These are phyloP conservation scores for Fusarium sp. DNA, from an alignment of 2,329 filamentous ascomycete species.

Conservation along the genomic window DNA sequence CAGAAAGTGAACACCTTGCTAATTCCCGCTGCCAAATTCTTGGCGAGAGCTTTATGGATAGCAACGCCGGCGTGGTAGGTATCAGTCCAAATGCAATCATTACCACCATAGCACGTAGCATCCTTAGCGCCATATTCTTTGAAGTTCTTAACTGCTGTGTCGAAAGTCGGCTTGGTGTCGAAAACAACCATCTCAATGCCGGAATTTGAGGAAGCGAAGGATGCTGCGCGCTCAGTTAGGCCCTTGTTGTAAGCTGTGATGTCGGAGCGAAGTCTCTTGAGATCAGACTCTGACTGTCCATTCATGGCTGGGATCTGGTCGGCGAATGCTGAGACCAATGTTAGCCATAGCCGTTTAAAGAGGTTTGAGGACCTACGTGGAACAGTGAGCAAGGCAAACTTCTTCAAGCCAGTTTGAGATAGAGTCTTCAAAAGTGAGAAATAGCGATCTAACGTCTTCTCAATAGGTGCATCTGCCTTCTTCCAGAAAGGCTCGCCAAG, in stretches of 20 bases:
- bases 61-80: slow-evolving; percentile 17
- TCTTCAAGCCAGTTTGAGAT: slow-evolving; percentile 5
- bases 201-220: not conserved
- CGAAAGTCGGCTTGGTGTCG: slow-evolving; percentile 17
- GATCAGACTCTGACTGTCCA: slow-evolving; percentile 4
- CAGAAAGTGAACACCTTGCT: not conserved
- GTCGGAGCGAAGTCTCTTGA: slow-evolving; percentile 1
- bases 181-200: not conserved
- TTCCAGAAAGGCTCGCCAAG: slow-evolving; percentile 32
- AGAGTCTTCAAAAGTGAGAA: slow-evolving; percentile 21
- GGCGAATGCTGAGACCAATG: not conserved
- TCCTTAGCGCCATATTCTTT: slow-evolving; percentile 19
- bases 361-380: not conserved
- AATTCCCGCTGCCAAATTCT: slow-evolving; percentile 3
- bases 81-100: slow-evolving; percentile 22
- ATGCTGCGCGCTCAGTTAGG: not conserved
- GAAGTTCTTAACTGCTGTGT: not conserved
- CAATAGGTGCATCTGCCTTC: not conserved
- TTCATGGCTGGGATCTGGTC: slow-evolving; percentile 17
- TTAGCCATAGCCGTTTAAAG: fast-evolving
- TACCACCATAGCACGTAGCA: slow-evolving; percentile 12
- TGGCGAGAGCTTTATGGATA: slow-evolving; percentile 21
- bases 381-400: slow-evolving; percentile 22
- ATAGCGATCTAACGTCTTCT: slow-evolving; percentile 10
- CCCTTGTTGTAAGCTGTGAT: slow-evolving; percentile 17